Base-by-base conservation (phyloP, 106 monocot species). In the Ottelia alismoides region DNA sequence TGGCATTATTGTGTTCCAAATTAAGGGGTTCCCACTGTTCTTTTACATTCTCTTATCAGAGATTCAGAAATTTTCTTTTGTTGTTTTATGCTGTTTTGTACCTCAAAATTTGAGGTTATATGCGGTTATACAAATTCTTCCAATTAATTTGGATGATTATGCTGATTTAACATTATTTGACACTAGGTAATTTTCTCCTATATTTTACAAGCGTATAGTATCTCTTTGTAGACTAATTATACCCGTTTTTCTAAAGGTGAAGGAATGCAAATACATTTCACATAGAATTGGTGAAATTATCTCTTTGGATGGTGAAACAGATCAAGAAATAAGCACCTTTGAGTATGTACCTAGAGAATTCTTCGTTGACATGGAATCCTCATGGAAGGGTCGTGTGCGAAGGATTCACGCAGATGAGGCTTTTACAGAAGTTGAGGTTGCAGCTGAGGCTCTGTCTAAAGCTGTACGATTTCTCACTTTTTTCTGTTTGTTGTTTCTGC, bases 381-480 rank as follows among this genome's bases (percentile, higher is more conserved):
- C 85, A 22, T 98, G 98, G 98, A 89, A 75, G 73, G 76, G 82
- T 22, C 81, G 85, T 53, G 85, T 98, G 23, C 85, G 86, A 72
- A 98, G 74, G 58, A 61, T 82, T 57, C 98, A 90, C 77, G 79
- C 77, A 45, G 85, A 90, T 63, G 72, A 77, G 52, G 85, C 65
- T 65, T 98, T 85, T 62, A 55, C 50, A 52, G 78, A 82, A 75
- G 90, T 90, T 11, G 82, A 98, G 3, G 63, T 26, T 29, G 85
- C 89, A 59, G 98, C 89, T 40, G 30, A 74, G 52, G 65, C 47
- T 14, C 69, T 98, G 59, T 77, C 73, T 25, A 50, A 51, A 58
- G 85, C 90, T 28, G 98, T 98, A 59, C 7, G 78, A 18, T 49
- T 49, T 9, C 2, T 3, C 11, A 11, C 10, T 43, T 43, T 43